Conservation (phyloP, 1,139 yeast genomes). For the Saccharomyces hybrid region DNA sequence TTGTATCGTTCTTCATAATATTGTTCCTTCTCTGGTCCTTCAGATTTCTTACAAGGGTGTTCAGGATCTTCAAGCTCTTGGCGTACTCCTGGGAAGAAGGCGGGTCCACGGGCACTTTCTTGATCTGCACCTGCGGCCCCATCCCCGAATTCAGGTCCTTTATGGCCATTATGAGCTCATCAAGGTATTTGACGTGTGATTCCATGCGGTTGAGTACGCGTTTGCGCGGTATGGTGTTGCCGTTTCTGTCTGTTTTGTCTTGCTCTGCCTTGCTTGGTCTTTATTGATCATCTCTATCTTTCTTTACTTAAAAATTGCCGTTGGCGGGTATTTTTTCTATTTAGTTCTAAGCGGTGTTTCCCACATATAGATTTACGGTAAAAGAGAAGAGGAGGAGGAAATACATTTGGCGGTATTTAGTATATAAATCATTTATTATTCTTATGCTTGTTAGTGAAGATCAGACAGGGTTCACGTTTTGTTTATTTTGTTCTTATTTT, state of each 20-base stretch:
- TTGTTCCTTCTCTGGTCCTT: constrained; percentile 12
- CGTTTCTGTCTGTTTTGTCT: not conserved
- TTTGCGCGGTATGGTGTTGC: not conserved
- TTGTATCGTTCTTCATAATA: constrained; percentile 11
- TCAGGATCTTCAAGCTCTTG: constrained; percentile 20
- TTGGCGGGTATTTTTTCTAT: constrained; percentile 1
- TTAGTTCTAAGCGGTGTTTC: not conserved
- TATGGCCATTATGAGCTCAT: constrained; percentile 26
- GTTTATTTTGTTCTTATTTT: not conserved
- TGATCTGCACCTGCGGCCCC: constrained; percentile 6
- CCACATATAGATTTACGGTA: not conserved
- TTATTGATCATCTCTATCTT: not conserved
- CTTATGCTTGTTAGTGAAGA: not conserved
- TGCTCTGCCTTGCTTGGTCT: not conserved
- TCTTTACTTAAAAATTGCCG: not conserved
- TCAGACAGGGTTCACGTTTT: not conserved
- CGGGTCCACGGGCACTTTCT: constrained; percentile 1
- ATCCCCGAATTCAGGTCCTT: constrained; percentile 11
- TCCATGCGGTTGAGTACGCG: constrained; percentile 15
- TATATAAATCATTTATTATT: not conserved
- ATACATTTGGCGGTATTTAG: not conserved
- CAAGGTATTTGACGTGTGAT: constrained; percentile 24
- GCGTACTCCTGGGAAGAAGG: constrained; percentile 13
- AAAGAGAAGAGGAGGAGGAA: not conserved
- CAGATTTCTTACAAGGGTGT: constrained; percentile 21